These are phyloP conservation scores for Chenopodium album DNA, from an alignment of 148 eudicot genomes.

Conservation along the genomic window DNA sequence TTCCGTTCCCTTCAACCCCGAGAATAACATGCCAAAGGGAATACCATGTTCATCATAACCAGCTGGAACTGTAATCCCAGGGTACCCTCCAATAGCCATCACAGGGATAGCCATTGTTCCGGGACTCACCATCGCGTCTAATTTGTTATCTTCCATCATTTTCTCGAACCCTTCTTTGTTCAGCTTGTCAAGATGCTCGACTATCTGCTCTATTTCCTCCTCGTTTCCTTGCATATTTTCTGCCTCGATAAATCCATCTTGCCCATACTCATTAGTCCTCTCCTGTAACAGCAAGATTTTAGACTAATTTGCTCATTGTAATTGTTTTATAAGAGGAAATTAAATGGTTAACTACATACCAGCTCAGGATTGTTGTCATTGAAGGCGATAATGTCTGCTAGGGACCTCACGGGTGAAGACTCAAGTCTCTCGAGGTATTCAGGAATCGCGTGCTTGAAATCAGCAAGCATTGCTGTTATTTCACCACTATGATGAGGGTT, in stretches of 20 bases:
- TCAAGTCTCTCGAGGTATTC: conserved; percentile 42
- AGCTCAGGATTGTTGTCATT: conserved; percentile 42
- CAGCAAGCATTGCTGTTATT: conserved; percentile 34
- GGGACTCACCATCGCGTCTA: conserved; percentile 52
- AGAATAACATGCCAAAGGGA: conserved; percentile 47
- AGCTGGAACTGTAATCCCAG: conserved; percentile 47
- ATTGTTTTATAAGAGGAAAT: not conserved
- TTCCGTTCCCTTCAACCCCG: conserved; percentile 45
- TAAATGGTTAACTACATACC: conserved; percentile 30
- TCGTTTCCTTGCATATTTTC: conserved; percentile 43
- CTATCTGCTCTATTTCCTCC: conserved; percentile 30
- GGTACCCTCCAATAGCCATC: conserved; percentile 50
- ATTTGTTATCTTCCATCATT: conserved; percentile 36
- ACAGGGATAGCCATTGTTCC: conserved; percentile 33
- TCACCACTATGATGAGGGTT: conserved; percentile 37
- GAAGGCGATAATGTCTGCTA: conserved; percentile 64
- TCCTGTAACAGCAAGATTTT: conserved; percentile 29
- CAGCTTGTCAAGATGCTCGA: conserved; percentile 27
- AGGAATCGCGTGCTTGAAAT: conserved; percentile 43
- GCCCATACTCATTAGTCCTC: conserved; percentile 37
- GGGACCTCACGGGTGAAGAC: conserved; percentile 50
- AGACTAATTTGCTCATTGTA: not conserved
- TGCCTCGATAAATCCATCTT: conserved; percentile 40
- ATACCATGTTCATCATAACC: conserved; percentile 45
- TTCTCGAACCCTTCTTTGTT: conserved; percentile 42